A percentile compares a stretch with the other conserved stretches of the same genome.
These are phyloP conservation scores for Strigomonas culicis DNA, from an alignment of 208 protist genomes.

Conservation along the genomic window DNA sequence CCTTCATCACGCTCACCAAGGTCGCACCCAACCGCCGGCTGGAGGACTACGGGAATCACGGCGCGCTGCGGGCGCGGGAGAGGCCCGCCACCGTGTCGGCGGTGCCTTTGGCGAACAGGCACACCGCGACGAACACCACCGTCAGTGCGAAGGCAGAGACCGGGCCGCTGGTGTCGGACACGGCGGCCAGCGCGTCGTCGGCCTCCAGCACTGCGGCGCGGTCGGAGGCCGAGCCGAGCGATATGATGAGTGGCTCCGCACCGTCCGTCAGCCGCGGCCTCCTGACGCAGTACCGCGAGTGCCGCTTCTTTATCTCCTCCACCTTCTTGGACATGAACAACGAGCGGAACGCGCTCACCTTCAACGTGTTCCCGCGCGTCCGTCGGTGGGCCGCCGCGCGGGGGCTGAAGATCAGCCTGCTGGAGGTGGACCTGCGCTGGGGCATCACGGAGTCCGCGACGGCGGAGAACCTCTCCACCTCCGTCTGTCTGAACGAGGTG, in stretches of 20 bases:
- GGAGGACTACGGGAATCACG: neutral
- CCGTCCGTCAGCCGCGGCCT: slow-evolving; percentile 16
- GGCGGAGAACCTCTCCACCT: slow-evolving; percentile 64
- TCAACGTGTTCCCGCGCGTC: slow-evolving; percentile 93
- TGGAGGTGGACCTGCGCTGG: slow-evolving; percentile 95
- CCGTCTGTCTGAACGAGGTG: slow-evolving; percentile 93
- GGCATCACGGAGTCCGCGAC: slow-evolving; percentile 89
- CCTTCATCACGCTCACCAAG: slow-evolving; percentile 12
- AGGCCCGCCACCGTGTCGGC: neutral
- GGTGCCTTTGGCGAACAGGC: neutral
- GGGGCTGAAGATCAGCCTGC: slow-evolving; percentile 66
- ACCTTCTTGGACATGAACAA: slow-evolving; percentile 97
- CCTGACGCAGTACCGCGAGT: slow-evolving; percentile 42
- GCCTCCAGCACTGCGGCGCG: too few relatives aligned
- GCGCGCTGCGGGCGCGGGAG: neutral
- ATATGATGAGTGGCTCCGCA: neutral
- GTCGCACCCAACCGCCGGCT: neutral
- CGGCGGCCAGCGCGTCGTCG: too few relatives aligned
- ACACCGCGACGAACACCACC: neutral
- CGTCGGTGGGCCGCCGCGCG: slow-evolving; percentile 63
- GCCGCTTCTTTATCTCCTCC: slow-evolving; percentile 94
- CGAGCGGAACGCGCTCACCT: slow-evolving; percentile 91
- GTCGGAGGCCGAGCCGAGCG: neutral
- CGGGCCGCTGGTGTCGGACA: too few relatives aligned
- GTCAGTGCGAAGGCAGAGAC: too few relatives aligned